Percentiles rank a stretch among this genome's conserved stretches.
phyloP scores from a whole-genome alignment of 345 rosid species.

The Boechera retrofracta region DNA sequence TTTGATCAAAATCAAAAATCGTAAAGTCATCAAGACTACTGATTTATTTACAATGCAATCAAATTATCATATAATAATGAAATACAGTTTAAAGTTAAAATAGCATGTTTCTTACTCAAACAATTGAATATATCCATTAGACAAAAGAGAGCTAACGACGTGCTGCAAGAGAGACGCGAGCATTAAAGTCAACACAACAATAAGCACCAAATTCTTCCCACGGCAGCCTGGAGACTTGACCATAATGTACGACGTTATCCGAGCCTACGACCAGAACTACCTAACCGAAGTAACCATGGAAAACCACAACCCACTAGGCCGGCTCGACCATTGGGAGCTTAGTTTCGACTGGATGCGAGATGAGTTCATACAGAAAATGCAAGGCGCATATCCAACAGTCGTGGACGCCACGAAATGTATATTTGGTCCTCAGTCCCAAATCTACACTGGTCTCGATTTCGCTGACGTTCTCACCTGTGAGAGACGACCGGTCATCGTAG shows the following conservation, averaged over 20 bases:
- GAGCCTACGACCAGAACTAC: conserved; percentile 77
- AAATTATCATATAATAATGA: neutral
- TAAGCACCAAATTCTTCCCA: conserved; percentile 66
- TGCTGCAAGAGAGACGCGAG: conserved; percentile 72
- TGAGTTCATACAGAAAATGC: conserved; percentile 80
- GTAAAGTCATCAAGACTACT: neutral
- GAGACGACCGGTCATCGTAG: conserved; percentile 82
- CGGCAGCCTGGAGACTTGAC: conserved; percentile 89
- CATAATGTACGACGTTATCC: conserved; percentile 86
- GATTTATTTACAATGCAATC: neutral
- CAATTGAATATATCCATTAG: conserved; percentile 42
- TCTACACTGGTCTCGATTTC: conserved; percentile 67
- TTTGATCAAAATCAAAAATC: neutral
- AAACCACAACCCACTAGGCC: conserved; percentile 91
- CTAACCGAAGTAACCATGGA: conserved; percentile 79
- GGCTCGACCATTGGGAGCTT: conserved; percentile 93
- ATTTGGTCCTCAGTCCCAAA: conserved; percentile 70
- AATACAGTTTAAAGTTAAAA: neutral
- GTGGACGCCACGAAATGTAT: conserved; percentile 85
- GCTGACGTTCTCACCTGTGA: conserved; percentile 82
- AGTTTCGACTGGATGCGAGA: conserved; percentile 94
- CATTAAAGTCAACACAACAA: conserved; percentile 60
- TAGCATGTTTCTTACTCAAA: conserved; percentile 19
- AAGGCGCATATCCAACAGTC: conserved; percentile 84
- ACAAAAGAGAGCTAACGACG: conserved; percentile 59